Evolutionary conservation across 306 rosid genomes (phyloP).

Genomic region (Ziziphus jujuba): DNA sequence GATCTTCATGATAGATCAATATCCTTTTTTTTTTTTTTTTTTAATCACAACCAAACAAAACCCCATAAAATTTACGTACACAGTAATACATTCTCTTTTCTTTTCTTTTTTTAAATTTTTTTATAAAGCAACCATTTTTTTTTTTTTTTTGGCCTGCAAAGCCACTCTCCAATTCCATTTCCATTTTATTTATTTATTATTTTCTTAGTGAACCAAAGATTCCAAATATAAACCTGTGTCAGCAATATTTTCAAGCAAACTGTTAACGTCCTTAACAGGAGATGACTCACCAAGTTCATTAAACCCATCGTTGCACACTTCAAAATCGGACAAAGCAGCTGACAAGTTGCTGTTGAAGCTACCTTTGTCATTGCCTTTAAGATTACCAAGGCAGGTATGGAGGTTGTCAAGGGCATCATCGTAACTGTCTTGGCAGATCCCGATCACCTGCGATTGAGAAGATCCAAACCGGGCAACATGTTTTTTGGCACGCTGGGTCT

Average conservation of each 20-base stretch:
- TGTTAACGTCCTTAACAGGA: neutral
- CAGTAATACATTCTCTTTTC: no score
- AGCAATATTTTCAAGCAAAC: neutral
- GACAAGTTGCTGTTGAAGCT: slow-evolving; percentile 8
- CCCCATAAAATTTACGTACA: no score
- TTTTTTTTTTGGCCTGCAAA: no score
- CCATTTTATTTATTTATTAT: no score
- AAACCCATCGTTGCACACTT: neutral
- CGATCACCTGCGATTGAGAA: neutral
- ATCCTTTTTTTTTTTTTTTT: no score
- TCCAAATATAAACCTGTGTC: slow-evolving; percentile 2
- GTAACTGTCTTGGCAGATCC: neutral
- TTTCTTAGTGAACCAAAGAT: neutral
- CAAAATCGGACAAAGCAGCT: slow-evolving; percentile 3
- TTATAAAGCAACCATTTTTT: no score
- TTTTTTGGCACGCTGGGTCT: neutral
- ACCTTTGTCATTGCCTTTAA: neutral
- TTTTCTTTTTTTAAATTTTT: no score
- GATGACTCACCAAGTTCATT: neutral
- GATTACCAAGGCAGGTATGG: neutral
- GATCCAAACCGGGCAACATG: neutral
- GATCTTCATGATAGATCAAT: no score
- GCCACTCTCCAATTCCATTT: no score
- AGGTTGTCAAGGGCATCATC: slow-evolving; percentile 10
- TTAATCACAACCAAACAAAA: no score